Evolutionary conservation across 2,329 filamentous ascomycete species (phyloP).

Genomic region (Xylaria sp.): DNA sequence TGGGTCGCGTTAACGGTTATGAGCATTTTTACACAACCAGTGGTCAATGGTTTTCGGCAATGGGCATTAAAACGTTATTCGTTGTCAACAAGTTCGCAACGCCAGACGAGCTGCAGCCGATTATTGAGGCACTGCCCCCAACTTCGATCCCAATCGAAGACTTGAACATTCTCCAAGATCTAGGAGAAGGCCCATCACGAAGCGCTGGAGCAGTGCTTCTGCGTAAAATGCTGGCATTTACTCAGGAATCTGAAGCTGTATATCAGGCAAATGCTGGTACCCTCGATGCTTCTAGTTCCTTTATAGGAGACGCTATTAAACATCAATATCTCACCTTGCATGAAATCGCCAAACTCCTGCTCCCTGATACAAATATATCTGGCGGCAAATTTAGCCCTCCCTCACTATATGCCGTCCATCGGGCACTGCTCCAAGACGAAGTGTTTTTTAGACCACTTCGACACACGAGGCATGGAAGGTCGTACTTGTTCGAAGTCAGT

Average conservation of each 20-base stretch:
- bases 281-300: conserved; percentile 52
- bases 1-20: conserved; percentile 56
- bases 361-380: conserved; percentile 45
- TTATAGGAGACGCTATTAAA: conserved; percentile 46
- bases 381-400: conserved; percentile 49
- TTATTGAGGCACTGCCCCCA: conserved; percentile 47
- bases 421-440: conserved; percentile 64
- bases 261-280: conserved; percentile 55
- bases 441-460: conserved; percentile 63
- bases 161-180: conserved; percentile 47
- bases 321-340: conserved; percentile 56
- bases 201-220: conserved; percentile 51
- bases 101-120: conserved; percentile 48
- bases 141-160: conserved; percentile 36
- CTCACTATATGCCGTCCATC: conserved; percentile 73
- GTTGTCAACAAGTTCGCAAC: conserved; percentile 54
- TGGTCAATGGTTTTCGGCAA: conserved; percentile 56
- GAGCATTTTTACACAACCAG: conserved; percentile 61
- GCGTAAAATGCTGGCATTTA: conserved; percentile 55
- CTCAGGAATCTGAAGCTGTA: conserved; percentile 48
- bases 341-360: conserved; percentile 54
- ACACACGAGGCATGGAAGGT: conserved; percentile 55
- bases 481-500: conserved; percentile 66
- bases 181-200: conserved; percentile 50
- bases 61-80: conserved; percentile 54